Conservation (phyloP, 2,329 filamentous ascomycete genomes). For the Penicillium crustosum region DNA sequence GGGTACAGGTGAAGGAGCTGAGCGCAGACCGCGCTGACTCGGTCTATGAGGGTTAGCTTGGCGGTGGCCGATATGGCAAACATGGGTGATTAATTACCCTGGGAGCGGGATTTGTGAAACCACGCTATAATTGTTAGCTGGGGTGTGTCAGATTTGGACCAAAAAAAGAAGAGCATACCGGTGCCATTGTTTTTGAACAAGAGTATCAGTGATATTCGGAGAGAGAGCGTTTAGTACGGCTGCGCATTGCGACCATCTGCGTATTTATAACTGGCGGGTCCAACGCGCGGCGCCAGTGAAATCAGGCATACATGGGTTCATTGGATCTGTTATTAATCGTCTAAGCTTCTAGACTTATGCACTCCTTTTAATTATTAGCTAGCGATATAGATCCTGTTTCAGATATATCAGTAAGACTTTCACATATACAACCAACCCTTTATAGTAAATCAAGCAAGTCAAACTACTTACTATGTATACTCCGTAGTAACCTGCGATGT, state of each 20-base stretch:
- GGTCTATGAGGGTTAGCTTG: conserved; percentile 40
- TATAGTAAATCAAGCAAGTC: neutral
- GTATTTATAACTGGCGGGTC: neutral
- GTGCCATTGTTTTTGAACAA: conserved; percentile 28
- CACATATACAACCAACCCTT: neutral
- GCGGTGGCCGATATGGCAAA: neutral
- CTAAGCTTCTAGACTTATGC: neutral
- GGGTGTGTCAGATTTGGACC: neutral
- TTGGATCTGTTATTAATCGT: no score
- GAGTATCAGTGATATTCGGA: neutral
- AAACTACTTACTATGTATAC: no score
- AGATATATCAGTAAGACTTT: neutral
- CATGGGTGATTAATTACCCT: conserved; percentile 34
- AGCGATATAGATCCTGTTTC: neutral
- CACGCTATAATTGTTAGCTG: conserved; percentile 37
- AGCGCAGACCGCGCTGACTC: conserved; percentile 71
- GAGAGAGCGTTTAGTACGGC: neutral
- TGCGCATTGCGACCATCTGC: neutral
- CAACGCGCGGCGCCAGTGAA: neutral
- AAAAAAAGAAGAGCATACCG: conserved; percentile 28
- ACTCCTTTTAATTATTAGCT: neutral
- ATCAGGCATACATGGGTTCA: neutral
- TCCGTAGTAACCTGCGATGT: neutral
- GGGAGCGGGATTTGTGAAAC: conserved; percentile 49
- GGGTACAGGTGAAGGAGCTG: conserved; percentile 76